Conservation (phyloP, 2,329 filamentous ascomycete species). For the Monosporascus sp. region DNA sequence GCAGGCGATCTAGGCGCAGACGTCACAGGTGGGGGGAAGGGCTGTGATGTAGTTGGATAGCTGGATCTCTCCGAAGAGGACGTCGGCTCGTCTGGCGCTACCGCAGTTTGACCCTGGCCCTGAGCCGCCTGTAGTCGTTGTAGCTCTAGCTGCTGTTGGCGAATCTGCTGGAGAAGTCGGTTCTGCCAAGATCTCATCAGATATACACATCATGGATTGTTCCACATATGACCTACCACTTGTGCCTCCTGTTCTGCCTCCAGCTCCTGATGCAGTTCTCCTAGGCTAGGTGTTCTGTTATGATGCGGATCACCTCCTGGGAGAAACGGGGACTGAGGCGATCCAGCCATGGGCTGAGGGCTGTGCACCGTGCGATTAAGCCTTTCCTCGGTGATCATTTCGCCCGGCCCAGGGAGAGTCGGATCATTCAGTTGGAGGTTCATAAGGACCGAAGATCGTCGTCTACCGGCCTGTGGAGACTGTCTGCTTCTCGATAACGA, state of each 20-base stretch:
- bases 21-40: slow-evolving; percentile 31
- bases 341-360: slow-evolving; percentile 41
- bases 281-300: slow-evolving; percentile 63
- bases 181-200: slow-evolving; percentile 44
- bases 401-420: slow-evolving; percentile 59
- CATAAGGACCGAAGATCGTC: slow-evolving; percentile 65
- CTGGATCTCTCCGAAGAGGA: slow-evolving; percentile 38
- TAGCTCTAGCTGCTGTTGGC: slow-evolving; percentile 67
- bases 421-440: slow-evolving; percentile 72
- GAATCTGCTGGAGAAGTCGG: slow-evolving; percentile 70
- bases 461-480: slow-evolving; percentile 47
- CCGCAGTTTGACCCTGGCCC: slow-evolving; percentile 34
- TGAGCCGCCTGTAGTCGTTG: slow-evolving; percentile 49
- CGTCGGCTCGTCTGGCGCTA: slow-evolving; percentile 46
- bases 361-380: slow-evolving; percentile 31
- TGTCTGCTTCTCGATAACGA: slow-evolving; percentile 41
- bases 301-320: slow-evolving; percentile 51
- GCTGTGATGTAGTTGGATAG: slow-evolving; percentile 29
- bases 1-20: slow-evolving; percentile 48
- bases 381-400: slow-evolving; percentile 52
- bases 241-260: slow-evolving; percentile 76
- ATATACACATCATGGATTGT: neutral
- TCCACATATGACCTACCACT: slow-evolving; percentile 46
- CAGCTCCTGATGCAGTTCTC: slow-evolving; percentile 72
- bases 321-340: slow-evolving; percentile 43